A percentile compares a stretch with the other conserved stretches of the same genome.
Evolutionary conservation across 1,139 yeast species (phyloP).

Genomic region (Taphrina betulina): DNA sequence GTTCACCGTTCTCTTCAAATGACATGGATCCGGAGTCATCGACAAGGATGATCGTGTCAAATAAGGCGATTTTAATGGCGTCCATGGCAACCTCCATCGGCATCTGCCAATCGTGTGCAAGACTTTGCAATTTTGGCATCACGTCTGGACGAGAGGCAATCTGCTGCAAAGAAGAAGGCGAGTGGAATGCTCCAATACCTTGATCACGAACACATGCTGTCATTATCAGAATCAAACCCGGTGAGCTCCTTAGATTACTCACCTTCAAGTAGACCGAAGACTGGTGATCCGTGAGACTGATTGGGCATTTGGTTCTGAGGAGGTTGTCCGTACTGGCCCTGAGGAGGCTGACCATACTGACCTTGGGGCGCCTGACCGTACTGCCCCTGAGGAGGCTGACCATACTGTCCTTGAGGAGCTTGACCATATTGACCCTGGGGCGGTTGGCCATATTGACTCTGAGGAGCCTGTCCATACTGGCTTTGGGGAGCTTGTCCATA

Average conservation of each 20-base stretch:
- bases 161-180: constrained; percentile 43
- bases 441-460: constrained; percentile 37
- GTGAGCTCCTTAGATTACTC: constrained; percentile 7
- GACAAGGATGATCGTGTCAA: constrained; percentile 44
- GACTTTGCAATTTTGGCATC: constrained; percentile 39
- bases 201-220: constrained; percentile 43
- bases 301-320: constrained; percentile 13
- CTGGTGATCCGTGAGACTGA: constrained; percentile 17
- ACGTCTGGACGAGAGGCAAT: constrained; percentile 40
- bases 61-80: constrained; percentile 43
- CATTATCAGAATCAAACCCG: constrained; percentile 37
- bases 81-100: constrained; percentile 44
- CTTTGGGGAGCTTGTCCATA: constrained; percentile 34
- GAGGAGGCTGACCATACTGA: constrained; percentile 41
- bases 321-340: constrained; percentile 25
- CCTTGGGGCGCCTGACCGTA: constrained; percentile 36
- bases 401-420: constrained; percentile 41
- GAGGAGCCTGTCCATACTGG: constrained; percentile 42
- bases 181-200: constrained; percentile 42
- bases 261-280: constrained; percentile 22
- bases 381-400: constrained; percentile 39
- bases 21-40: constrained; percentile 47
- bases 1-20: constrained; percentile 46
- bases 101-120: constrained; percentile 42
- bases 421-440: constrained; percentile 16